A percentile compares a stretch with the other conserved stretches of the same genome.
These are phyloP conservation scores for Euryodendron excelsum DNA, from an alignment of 148 eudicot genomes.

Conservation along the genomic window DNA sequence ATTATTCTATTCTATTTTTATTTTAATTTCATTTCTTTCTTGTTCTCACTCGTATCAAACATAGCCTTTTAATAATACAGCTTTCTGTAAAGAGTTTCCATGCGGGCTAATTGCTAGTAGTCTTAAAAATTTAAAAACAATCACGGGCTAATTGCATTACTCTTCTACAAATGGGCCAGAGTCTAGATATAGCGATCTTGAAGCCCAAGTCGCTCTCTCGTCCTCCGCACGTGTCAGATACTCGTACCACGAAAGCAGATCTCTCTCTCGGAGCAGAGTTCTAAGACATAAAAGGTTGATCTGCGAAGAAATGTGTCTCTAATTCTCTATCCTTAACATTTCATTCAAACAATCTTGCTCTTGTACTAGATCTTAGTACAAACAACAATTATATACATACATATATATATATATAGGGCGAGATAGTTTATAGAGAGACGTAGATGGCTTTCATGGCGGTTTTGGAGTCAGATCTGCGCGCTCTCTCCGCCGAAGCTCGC, in stretches of 20 bases:
- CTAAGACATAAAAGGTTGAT: background rate
- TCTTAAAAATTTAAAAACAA: too few species aligned
- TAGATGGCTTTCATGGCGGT: constrained; percentile 89
- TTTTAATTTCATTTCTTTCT: too few species aligned
- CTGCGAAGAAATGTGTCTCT: constrained; percentile 1
- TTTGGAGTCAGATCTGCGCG: constrained; percentile 93
- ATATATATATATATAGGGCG: background rate
- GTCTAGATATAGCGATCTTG: too few species aligned
- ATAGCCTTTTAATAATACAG: too few species aligned
- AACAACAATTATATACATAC: background rate
- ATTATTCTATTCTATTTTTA: too few species aligned
- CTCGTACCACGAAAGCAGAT: background rate
- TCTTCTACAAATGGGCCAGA: too few species aligned
- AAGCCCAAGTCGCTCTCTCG: too few species aligned
- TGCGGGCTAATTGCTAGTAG: too few species aligned
- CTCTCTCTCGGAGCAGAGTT: background rate
- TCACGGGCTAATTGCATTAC: too few species aligned
- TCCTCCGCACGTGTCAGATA: background rate
- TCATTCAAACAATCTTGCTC: background rate
- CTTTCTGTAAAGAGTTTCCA: too few species aligned
- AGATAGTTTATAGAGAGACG: constrained; percentile 14
- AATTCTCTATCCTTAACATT: background rate
- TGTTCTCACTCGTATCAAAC: too few species aligned
- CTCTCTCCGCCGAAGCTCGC: constrained; percentile 95
- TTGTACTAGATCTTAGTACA: background rate